phyloP scores from a whole-genome alignment of 805 yeast species.

The Yarrowia sp. region DNA sequence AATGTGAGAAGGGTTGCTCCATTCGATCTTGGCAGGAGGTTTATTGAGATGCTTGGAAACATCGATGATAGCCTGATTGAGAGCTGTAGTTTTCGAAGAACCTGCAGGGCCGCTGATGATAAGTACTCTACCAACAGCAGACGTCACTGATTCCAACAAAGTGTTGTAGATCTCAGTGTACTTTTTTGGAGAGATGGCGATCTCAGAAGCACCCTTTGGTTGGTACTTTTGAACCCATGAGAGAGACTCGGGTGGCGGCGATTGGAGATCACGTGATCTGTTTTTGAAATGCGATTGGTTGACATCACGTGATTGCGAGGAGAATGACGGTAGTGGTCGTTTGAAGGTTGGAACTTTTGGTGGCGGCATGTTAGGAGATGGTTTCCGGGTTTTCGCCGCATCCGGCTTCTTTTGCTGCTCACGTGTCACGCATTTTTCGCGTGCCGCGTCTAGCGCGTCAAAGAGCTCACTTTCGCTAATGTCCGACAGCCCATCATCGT shows the following conservation, averaged over 20 bases:
- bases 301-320: constrained; percentile 3
- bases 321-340: background rate
- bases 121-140: constrained; percentile 1
- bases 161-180: constrained; percentile 7
- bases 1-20: constrained; percentile 13
- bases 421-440: constrained; percentile 7
- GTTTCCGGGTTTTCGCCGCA: background rate
- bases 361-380: constrained; percentile 1
- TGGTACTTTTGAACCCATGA: background rate
- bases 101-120: constrained; percentile 34
- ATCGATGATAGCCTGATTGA: constrained; percentile 4
- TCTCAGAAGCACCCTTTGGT: constrained; percentile 4
- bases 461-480: constrained; percentile 23
- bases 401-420: background rate
- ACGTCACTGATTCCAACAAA: background rate
- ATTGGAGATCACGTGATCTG: background rate
- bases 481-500: constrained; percentile 27
- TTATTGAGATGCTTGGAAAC: background rate
- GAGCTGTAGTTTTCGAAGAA: constrained; percentile 10
- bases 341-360: background rate
- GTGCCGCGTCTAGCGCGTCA: constrained; percentile 15
- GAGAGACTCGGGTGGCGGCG: background rate
- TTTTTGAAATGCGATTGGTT: background rate
- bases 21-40: constrained; percentile 2
- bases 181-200: constrained; percentile 25